phyloP scores from a whole-genome alignment of 352 stramenopile species.

The Globisporangium orthogonon region DNA sequence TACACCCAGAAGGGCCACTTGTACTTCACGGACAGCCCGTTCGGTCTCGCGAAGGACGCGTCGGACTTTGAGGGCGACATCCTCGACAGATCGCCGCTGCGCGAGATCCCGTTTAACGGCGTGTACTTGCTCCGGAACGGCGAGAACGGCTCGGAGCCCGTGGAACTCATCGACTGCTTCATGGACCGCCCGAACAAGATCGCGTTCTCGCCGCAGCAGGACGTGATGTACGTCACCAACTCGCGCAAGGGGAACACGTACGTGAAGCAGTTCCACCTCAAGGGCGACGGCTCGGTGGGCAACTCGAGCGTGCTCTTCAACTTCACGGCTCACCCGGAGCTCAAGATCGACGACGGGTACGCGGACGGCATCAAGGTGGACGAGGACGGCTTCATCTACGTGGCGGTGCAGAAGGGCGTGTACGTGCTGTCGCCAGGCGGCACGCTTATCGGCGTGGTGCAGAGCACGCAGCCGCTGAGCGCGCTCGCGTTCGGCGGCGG shows the following conservation, averaged over 20 bases:
- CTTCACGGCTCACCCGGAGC: conserved; percentile 60
- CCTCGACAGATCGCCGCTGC: conserved; percentile 57
- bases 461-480: conserved; percentile 46
- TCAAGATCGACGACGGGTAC: conserved; percentile 49
- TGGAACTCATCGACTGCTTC: conserved; percentile 60
- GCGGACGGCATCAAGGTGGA: conserved; percentile 75
- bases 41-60: conserved; percentile 53
- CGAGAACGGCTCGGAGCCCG: conserved; percentile 22
- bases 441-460: conserved; percentile 45
- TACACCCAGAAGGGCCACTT: conserved; percentile 56
- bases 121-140: conserved; percentile 63
- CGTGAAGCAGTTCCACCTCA: conserved; percentile 63
- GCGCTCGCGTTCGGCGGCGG: conserved; percentile 61
- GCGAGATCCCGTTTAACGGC: conserved; percentile 75
- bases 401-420: conserved; percentile 66
- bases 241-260: conserved; percentile 73
- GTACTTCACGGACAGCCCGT: conserved; percentile 79
- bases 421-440: conserved; percentile 58
- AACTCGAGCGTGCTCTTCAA: conserved; percentile 71
- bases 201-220: conserved; percentile 60
- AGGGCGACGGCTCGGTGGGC: conserved; percentile 37
- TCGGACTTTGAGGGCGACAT: conserved; percentile 57
- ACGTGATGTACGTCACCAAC: conserved; percentile 80
- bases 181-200: conserved; percentile 85
- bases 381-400: conserved; percentile 66